Evolutionary conservation across 257 asterid genomes (phyloP).

Genomic region (Euphrasia confusa): DNA sequence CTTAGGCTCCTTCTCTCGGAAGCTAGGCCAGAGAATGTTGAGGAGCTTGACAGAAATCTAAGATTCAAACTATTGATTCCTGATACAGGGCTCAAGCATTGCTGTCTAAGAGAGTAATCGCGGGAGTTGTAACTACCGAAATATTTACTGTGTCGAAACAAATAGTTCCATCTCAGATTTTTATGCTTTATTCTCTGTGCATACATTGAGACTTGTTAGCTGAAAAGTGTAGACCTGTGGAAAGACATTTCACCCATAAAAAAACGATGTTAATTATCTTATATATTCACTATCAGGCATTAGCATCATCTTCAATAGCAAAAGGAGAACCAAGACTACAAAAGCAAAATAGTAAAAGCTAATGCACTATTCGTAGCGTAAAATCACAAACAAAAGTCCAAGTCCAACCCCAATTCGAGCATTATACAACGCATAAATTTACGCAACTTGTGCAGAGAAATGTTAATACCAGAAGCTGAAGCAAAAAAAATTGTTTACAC

Average conservation of each 20-base stretch:
- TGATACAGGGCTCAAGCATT: conserved; percentile 34
- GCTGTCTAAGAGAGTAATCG: conserved; percentile 35
- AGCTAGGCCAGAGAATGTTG: conserved; percentile 32
- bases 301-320: not conserved
- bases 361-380: too few species aligned
- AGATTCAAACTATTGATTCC: conserved; percentile 36
- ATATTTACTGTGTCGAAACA: conserved; percentile 42
- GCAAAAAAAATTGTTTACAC: not conserved
- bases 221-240: conserved; percentile 34
- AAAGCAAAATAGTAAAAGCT: not conserved
- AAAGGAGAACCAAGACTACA: too few species aligned
- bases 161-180: conserved; percentile 46
- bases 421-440: not conserved
- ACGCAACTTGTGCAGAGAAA: not conserved
- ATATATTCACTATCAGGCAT: not conserved
- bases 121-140: conserved; percentile 33
- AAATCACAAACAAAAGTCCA: conserved; percentile 8
- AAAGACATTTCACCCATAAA: conserved; percentile 20
- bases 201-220: conserved; percentile 54
- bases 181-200: conserved; percentile 53
- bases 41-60: conserved; percentile 39
- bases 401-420: conserved; percentile 8
- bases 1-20: conserved; percentile 26
- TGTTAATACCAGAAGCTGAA: conserved; percentile 15
- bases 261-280: not conserved